Base-by-base conservation (phyloP, 148 eudicot genomes). In the Bassia scoparia region DNA sequence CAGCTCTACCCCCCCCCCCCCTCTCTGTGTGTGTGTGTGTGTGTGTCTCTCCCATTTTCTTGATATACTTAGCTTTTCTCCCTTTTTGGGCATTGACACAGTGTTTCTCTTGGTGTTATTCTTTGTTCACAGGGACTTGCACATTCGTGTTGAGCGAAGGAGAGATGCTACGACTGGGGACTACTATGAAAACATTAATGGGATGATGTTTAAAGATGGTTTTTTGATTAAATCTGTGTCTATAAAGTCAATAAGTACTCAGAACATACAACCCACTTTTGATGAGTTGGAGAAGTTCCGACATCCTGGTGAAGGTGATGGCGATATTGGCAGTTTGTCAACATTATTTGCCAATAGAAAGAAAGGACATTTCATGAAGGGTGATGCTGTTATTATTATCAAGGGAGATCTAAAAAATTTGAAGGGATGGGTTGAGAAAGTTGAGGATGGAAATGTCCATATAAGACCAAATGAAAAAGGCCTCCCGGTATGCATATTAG, bases 311-410 rank as follows among this genome's bases (percentile, higher is more conserved):
- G 98, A 94, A 74, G 93, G 93, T 77, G 98, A 94, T 82, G 97
- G 91, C 71, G 98, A 94, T 70, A 83, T 89, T 73, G 88, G 95
- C 70, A 83, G 89, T 81, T 80, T 89, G 78, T 88, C 99, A 34
- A 85, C 97, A 10, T 81, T 91, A 44, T 91, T 92, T 83, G 96
- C 99, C 14, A 95, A 92, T 77, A 85, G 99, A 73, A 95, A 92
- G 88, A 95, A 92, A 81, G 97, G 99, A n/a, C 99, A 95, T 74
- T 95, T 95, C 70, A 84, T 95, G 97, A 95, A 95, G 79, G 99
- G 99, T 68, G 99, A 95, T 79, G 83, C 91, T 59, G 89, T 95
- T 74, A 92, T 95, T 63, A 78, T 95, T 62, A 78, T 95, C 38
- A 94, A 94, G 83, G 99, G 99, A 44, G 99, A 95, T 79, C 92